Base-by-base conservation (phyloP, 2,329 filamentous ascomycete species). In the Bipolaris bicolor region DNA sequence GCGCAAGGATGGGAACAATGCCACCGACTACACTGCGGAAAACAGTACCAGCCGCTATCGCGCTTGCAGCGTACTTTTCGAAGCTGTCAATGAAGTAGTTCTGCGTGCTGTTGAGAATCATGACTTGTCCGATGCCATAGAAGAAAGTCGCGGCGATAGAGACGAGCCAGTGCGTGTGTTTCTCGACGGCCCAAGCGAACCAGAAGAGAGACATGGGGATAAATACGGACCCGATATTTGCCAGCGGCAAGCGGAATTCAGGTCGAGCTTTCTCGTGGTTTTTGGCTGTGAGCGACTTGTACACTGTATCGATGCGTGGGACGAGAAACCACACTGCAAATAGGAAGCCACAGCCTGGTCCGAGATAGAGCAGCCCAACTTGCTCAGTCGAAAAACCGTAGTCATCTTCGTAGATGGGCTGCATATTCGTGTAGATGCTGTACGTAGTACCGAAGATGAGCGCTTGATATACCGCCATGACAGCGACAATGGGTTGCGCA, bases 81-180 rank as follows among this genome's bases (percentile, higher is more conserved):
- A 83, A 83, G 20, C 77, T 76, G 63, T 83, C 81, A 45, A 84
- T 83, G 64, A 83, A 83, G 66, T 84, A 84, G 50, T 84, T 85
- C 51, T 84, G 82, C 15, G 81, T 81, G 11, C 76, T 77, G 53
- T 84, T 84, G 52, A 84, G 70, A 29, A 83, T 82, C 62, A 82
- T 79, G 10, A 85, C 80, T 53, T 84, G 82, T 2, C 82, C 81
- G 16, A 83, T 75, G 11, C 81, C 82, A 60, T 82, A 83, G 67
- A 80, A 81, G 61, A 78, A 81, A 0, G 79, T 81, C 2, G 76
- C 69, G 0, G 75, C 65, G 33, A 81, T 77, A 5, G 76, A 72
- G 1, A 73, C 75, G 29, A 73, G 64, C 79, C 79, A 82, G 50
- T 78, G 78, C 3, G 63, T 66, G 29, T 77, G 72, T 16, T 65